Evolutionary conservation across 2,329 filamentous ascomycete genomes (phyloP).

Genomic region (Madurella fahalii): DNA sequence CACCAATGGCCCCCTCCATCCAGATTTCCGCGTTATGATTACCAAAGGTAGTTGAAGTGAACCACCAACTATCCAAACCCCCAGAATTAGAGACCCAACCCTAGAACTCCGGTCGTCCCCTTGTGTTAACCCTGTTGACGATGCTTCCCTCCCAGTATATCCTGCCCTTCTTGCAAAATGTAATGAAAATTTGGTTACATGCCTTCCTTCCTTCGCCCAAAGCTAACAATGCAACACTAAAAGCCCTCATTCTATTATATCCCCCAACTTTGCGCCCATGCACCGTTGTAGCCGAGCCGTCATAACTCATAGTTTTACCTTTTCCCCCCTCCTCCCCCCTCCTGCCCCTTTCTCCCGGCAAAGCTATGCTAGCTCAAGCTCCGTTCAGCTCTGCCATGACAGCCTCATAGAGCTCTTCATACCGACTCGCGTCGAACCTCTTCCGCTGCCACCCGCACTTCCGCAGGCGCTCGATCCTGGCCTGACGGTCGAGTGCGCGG

Average conservation of each 20-base stretch:
- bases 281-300: not conserved
- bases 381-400: constrained; percentile 46
- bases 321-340: not conserved
- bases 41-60: too few species aligned
- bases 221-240: not conserved
- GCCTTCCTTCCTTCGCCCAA: too few species aligned
- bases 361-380: not conserved
- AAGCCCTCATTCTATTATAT: not conserved
- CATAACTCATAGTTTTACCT: not conserved
- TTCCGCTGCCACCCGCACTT: constrained; percentile 53
- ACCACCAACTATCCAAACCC: too few species aligned
- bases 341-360: too few species aligned
- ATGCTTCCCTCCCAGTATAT: too few species aligned
- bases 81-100: too few species aligned
- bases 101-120: too few species aligned
- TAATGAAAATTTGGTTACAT: too few species aligned
- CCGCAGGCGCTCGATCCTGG: constrained; percentile 52
- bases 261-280: not conserved
- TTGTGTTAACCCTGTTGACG: too few species aligned
- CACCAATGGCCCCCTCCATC: too few species aligned
- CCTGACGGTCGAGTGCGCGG: constrained; percentile 40
- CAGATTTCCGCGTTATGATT: too few species aligned
- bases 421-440: constrained; percentile 51
- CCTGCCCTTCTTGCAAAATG: too few species aligned
- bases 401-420: constrained; percentile 49